Conservation (phyloP, 129 eudicot genomes). For the Gnaphalium uliginosum region DNA sequence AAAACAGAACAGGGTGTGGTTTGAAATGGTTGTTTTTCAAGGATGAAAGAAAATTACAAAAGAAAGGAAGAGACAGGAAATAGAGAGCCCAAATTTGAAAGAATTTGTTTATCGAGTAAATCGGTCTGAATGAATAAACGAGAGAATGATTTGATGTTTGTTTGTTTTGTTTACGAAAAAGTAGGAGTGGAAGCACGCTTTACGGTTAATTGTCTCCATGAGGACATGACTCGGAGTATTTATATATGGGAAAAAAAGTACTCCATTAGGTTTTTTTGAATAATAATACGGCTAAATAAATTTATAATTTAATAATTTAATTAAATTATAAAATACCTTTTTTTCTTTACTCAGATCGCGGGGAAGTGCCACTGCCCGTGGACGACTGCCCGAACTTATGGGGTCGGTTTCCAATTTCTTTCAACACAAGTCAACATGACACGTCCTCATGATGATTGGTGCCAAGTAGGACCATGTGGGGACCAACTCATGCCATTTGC, state of each 20-base stretch:
- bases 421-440: constrained; percentile 27
- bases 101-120: constrained; percentile 35
- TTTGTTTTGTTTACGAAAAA: background rate
- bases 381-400: constrained; percentile 19
- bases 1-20: background rate
- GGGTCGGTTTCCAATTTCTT: constrained; percentile 16
- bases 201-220: constrained; percentile 35
- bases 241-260: background rate
- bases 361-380: constrained; percentile 1
- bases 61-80: constrained; percentile 1
- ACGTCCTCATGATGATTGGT: constrained; percentile 1
- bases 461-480: background rate
- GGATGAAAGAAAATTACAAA: background rate
- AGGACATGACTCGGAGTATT: constrained; percentile 9
- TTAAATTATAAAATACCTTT: too few relatives aligned
- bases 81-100: constrained; percentile 28
- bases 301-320: too few relatives aligned
- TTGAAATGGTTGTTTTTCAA: background rate
- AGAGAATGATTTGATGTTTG: background rate
- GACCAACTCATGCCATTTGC: constrained; percentile 36
- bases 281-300: background rate
- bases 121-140: constrained; percentile 18
- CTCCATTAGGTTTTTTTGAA: background rate
- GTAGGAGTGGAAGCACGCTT: constrained; percentile 3
- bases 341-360: constrained; percentile 7